Evolutionary conservation across 2,329 filamentous ascomycete genomes (phyloP), one percentile per base, ranked within the genome.

Genomic region (Sarocladiaceae sp.): DNA sequence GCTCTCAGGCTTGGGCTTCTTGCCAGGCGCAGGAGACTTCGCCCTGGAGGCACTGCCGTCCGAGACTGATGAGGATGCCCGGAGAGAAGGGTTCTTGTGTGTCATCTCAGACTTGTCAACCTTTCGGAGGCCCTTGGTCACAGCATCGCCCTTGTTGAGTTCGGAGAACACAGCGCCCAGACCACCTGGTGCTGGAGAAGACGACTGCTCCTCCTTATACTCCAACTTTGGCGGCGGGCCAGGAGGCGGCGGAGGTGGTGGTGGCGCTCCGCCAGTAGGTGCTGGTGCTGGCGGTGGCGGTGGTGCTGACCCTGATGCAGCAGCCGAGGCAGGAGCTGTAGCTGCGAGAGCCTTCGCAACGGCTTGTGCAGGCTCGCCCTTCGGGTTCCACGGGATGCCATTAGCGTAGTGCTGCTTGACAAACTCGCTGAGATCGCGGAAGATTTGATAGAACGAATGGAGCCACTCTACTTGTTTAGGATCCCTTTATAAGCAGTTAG

Each of bases 31-130:
- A 2, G 91, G 92, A 57, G 89, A 95, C 78, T 94, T 96, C 53
- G 81, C 84, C 47, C 89, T 80, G 22, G 73, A 64, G 12, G 71
- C 68, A 36, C 75, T 74, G 54, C 76, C 78, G 20, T 78, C 80
- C 25, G 88, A 78, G 3, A 93, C 89, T 2, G 82, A 79, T 12
- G 88, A 87, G 55, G 77, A 76, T 22, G 88, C 81, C 56, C 94
- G 86, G 53, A 99, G 77, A 10, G 85, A 83, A 13, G 94, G 94
- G 71, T 99, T 99, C 77, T 97, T 97, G 73, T 99, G 94, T 55
- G 94, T 99, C 93, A 97, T 97, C 69, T 97, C 80, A 51, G 88
- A 94, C 65, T 86, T 87, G 72, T 97, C 93, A 48, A 99, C 94
- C 76, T 97, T 99, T 59, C 88, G 87, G 31, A 99, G 78, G 28